Conservation (phyloP, 2,329 filamentous ascomycete genomes). For the Fusarium humuli region DNA sequence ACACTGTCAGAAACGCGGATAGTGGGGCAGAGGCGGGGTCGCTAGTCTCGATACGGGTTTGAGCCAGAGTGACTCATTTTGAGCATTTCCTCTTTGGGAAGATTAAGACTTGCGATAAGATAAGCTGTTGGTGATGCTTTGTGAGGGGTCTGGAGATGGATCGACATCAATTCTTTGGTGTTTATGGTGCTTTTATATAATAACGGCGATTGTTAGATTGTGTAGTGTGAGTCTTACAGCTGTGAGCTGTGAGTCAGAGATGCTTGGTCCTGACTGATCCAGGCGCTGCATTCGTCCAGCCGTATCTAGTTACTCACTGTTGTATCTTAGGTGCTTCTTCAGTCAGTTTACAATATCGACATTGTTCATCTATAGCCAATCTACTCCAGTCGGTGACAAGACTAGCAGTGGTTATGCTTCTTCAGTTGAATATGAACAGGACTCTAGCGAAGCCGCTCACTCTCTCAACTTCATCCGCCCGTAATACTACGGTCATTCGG, state of each 20-base stretch:
- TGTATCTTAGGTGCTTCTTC: neutral
- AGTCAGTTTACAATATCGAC: neutral
- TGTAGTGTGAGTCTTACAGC: neutral
- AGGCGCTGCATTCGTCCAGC: neutral
- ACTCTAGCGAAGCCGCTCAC: neutral
- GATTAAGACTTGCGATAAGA: neutral
- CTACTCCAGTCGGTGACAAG: too few relatives aligned
- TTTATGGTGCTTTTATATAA: neutral
- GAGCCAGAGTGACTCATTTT: conserved; percentile 53
- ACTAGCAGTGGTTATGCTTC: neutral
- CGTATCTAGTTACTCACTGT: neutral
- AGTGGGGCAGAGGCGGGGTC: conserved; percentile 6
- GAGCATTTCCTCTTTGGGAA: conserved; percentile 33
- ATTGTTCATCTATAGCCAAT: neutral
- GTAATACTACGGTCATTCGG: neutral
- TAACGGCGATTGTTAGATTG: neutral
- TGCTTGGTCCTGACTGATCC: neutral
- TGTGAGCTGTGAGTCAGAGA: neutral
- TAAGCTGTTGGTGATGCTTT: neutral
- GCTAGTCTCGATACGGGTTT: conserved; percentile 36
- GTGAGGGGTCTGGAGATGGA: neutral
- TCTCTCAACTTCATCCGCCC: too few relatives aligned
- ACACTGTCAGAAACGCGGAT: conserved; percentile 14
- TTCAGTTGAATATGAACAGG: neutral
- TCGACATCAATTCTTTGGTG: neutral